Percentiles rank a stretch among this genome's conserved stretches.
Evolutionary conservation across 257 asterid genomes (phyloP).

Genomic region (Gentiana macrophylla): DNA sequence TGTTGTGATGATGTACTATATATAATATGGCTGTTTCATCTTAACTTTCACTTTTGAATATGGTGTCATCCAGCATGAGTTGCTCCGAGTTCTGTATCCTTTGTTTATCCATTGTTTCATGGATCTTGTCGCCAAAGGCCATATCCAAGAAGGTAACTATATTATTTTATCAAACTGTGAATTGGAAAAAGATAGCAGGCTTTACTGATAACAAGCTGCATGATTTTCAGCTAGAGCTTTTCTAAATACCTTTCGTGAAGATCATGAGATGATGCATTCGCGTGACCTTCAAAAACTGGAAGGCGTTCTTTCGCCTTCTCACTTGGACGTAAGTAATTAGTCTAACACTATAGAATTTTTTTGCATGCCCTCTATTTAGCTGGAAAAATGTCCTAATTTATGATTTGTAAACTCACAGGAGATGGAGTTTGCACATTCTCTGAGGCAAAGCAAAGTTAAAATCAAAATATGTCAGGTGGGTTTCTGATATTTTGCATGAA

Average conservation of each 20-base stretch:
- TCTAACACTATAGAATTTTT: constrained; percentile 12
- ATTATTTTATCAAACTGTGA: constrained; percentile 1
- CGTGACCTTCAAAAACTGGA: constrained; percentile 91
- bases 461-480: constrained; percentile 85
- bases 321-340: constrained; percentile 62
- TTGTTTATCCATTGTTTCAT: constrained; percentile 92
- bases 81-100: constrained; percentile 95
- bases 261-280: constrained; percentile 83
- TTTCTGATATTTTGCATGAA: constrained; percentile 8
- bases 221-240: constrained; percentile 64
- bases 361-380: constrained; percentile 12
- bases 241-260: constrained; percentile 86
- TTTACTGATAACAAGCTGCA: constrained; percentile 11
- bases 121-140: constrained; percentile 95
- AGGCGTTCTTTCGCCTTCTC: constrained; percentile 95
- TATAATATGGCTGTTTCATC: not conserved
- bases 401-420: constrained; percentile 36
- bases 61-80: constrained; percentile 55
- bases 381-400: constrained; percentile 12
- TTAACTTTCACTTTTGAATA: not conserved
- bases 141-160: constrained; percentile 79
- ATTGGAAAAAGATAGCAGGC: constrained; percentile 1
- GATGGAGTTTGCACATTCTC: constrained; percentile 92
- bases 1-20: not conserved
- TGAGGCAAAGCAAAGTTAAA: constrained; percentile 85